These are phyloP conservation scores for Colletotrichum graminicola DNA, from an alignment of 2,329 filamentous ascomycete species.

Conservation along the genomic window DNA sequence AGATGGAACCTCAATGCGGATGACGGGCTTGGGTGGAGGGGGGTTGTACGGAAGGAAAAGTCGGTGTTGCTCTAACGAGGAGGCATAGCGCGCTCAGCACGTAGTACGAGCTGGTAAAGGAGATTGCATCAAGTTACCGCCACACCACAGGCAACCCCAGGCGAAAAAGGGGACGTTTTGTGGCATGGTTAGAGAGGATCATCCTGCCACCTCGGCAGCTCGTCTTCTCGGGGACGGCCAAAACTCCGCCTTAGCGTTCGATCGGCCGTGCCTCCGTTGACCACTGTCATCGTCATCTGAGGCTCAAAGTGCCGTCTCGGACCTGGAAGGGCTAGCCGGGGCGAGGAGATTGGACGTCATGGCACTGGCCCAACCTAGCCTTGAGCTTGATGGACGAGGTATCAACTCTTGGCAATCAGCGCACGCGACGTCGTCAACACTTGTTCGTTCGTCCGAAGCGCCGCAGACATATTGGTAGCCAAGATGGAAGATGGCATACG, in stretches of 20 bases:
- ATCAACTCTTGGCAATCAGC: neutral
- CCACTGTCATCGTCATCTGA: conserved; percentile 11
- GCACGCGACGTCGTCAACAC: neutral
- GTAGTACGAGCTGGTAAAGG: neutral
- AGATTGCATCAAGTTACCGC: conserved; percentile 17
- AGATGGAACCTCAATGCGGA: neutral
- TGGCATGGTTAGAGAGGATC: neutral
- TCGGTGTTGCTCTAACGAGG: conserved; percentile 29
- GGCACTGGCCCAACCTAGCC: neutral
- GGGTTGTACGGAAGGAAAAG: neutral
- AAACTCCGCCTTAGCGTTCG: neutral
- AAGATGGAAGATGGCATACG: neutral
- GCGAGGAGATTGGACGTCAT: neutral
- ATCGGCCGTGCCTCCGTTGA: neutral
- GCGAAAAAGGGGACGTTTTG: conserved; percentile 3
- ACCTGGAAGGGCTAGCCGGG: neutral
- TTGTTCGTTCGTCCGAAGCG: neutral
- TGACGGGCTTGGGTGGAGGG: neutral
- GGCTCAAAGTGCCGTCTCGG: neutral
- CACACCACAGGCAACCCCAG: conserved; percentile 13
- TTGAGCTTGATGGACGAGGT: neutral
- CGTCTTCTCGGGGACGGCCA: neutral
- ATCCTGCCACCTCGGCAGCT: neutral
- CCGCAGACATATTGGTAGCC: neutral
- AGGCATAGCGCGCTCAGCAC: conserved; percentile 21